A percentile compares a stretch with the other conserved stretches of the same genome.
These are phyloP conservation scores for Catenaria anguillulae DNA, from an alignment of 371 early-diverging fungal species.

Conservation along the genomic window DNA sequence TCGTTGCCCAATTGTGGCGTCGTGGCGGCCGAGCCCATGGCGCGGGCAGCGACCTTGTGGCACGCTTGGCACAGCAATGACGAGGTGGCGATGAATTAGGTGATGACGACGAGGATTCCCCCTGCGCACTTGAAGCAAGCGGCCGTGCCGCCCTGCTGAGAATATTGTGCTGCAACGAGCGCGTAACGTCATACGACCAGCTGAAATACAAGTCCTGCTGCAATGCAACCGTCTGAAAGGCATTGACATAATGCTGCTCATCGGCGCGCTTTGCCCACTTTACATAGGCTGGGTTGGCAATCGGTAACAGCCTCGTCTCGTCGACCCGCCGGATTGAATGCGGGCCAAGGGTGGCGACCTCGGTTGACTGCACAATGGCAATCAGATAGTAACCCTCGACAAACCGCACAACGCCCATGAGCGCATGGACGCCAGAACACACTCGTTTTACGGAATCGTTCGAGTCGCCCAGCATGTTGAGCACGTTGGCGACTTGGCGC, in stretches of 20 bases:
- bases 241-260: constrained; percentile 43
- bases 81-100: background rate
- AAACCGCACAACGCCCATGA: constrained; percentile 54
- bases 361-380: constrained; percentile 65
- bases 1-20: constrained; percentile 24
- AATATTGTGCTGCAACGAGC: constrained; percentile 80
- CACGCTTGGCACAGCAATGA: background rate
- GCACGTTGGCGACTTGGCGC: constrained; percentile 49
- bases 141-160: constrained; percentile 19
- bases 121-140: background rate
- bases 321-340: constrained; percentile 91
- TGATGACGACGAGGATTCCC: too few species aligned
- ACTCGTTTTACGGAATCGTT: constrained; percentile 63
- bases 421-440: constrained; percentile 22
- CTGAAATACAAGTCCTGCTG: constrained; percentile 81
- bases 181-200: constrained; percentile 86
- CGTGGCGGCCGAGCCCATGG: background rate
- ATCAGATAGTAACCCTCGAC: constrained; percentile 84
- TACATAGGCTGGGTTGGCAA: constrained; percentile 31
- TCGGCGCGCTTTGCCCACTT: constrained; percentile 60
- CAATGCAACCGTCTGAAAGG: constrained; percentile 54
- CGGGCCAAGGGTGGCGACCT: constrained; percentile 88
- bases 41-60: background rate
- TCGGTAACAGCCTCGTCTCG: constrained; percentile 61
- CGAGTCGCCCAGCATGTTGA: constrained; percentile 66